phyloP scores from a whole-genome alignment of 306 rosid species.

The Casuarina cunninghamiana region DNA sequence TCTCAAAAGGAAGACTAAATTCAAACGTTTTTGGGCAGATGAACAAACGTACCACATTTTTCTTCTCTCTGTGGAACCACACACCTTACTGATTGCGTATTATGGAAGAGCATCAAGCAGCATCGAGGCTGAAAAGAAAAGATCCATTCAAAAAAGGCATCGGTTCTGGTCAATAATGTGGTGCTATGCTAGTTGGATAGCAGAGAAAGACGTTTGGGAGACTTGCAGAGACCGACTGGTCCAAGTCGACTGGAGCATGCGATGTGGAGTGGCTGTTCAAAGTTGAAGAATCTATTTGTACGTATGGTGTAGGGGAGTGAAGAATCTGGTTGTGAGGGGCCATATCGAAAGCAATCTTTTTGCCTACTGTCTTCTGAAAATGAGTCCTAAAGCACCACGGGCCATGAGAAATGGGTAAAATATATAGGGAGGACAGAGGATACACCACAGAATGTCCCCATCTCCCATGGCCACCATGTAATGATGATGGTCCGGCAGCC shows the following conservation, averaged over 20 bases:
- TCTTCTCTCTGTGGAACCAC: background rate
- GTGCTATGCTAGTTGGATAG: background rate
- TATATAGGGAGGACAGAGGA: conserved; percentile 25
- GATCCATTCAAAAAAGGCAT: too few relatives aligned
- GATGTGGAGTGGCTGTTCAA: too few relatives aligned
- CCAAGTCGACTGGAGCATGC: background rate
- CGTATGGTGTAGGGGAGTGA: too few relatives aligned
- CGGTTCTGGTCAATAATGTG: background rate
- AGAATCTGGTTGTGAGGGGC: background rate
- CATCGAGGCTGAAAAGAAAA: too few relatives aligned
- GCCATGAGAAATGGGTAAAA: conserved; percentile 43
- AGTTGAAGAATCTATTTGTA: too few relatives aligned
- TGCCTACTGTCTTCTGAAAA: conserved; percentile 11
- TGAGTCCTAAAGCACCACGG: conserved; percentile 10
- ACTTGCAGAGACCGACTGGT: background rate
- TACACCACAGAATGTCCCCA: background rate
- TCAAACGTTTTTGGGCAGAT: too few relatives aligned
- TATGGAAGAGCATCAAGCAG: too few relatives aligned
- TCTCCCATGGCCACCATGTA: too few relatives aligned
- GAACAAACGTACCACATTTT: background rate
- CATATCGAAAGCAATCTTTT: too few relatives aligned
- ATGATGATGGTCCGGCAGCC: too few relatives aligned
- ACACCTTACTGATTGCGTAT: too few relatives aligned
- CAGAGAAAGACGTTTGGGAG: background rate
- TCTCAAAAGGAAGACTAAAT: background rate